phyloP scores from a whole-genome alignment of 108 stramenopile species.

The Epipyxis sp. region DNA sequence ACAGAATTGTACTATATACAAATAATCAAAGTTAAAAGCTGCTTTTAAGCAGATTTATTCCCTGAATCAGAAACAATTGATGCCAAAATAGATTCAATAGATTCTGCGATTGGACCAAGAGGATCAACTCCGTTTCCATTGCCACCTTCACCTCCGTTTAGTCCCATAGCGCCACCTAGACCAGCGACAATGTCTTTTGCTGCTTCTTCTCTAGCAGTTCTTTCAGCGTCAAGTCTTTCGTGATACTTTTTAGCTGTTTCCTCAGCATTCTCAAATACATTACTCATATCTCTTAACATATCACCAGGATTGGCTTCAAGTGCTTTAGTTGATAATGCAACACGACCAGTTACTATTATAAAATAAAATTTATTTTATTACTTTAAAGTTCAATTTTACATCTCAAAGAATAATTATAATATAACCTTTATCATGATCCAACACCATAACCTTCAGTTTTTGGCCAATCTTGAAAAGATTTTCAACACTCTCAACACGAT shows the following conservation, averaged over 20 bases:
- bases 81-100: constrained; percentile 14
- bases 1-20: too few species aligned
- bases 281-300: constrained; percentile 80
- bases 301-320: constrained; percentile 92
- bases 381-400: too few species aligned
- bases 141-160: background rate
- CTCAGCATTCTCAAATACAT: constrained; percentile 80
- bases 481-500: constrained; percentile 86
- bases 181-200: constrained; percentile 88
- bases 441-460: constrained; percentile 93
- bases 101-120: background rate
- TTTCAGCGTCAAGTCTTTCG: constrained; percentile 83
- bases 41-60: too few species aligned
- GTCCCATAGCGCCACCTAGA: constrained; percentile 52
- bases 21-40: too few species aligned
- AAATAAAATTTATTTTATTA: too few species aligned
- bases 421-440: constrained; percentile 94
- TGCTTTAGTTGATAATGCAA: constrained; percentile 92
- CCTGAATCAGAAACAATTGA: too few species aligned
- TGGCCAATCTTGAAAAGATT: constrained; percentile 79
- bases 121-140: too few species aligned
- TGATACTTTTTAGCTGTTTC: constrained; percentile 78
- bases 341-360: constrained; percentile 84
- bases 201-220: constrained; percentile 81
- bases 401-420: too few species aligned